A percentile compares a stretch with the other conserved stretches of the same genome.
phyloP scores from a whole-genome alignment of 441 rosid genomes.

The Pelargonium australe region DNA sequence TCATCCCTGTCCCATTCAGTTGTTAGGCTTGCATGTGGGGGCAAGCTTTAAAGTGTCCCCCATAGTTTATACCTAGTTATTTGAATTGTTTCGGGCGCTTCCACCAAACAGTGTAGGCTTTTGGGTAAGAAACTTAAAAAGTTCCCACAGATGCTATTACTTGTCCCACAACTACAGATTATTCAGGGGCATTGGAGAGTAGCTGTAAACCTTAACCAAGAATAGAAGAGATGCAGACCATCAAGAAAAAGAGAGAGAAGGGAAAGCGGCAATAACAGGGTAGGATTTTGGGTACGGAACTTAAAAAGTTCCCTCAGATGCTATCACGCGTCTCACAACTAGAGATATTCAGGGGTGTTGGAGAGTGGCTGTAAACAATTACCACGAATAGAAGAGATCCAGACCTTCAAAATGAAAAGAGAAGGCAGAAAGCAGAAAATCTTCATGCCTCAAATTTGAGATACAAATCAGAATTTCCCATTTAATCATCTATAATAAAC shows the following conservation, averaged over 20 bases:
- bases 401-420: not conserved
- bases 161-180: no score
- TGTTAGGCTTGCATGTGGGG: not conserved
- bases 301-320: no score
- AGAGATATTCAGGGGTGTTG: no score
- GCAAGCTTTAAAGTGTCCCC: not conserved
- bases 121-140: not conserved
- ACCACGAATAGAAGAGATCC: no score
- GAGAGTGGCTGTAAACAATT: no score
- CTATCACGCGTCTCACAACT: no score
- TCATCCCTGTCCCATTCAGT: not conserved
- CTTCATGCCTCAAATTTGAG: not conserved
- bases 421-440: not conserved
- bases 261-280: no score
- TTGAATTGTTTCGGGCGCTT: not conserved
- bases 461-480: not conserved
- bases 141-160: not conserved
- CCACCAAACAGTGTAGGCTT: not conserved
- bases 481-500: not conserved
- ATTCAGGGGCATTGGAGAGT: not conserved
- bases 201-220: not conserved
- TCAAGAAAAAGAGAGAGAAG: not conserved
- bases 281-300: no score
- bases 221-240: not conserved
- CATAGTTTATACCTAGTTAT: not conserved